Base-by-base conservation (phyloP, 139 green algal genomes). In the Yamagishiella unicocca region DNA sequence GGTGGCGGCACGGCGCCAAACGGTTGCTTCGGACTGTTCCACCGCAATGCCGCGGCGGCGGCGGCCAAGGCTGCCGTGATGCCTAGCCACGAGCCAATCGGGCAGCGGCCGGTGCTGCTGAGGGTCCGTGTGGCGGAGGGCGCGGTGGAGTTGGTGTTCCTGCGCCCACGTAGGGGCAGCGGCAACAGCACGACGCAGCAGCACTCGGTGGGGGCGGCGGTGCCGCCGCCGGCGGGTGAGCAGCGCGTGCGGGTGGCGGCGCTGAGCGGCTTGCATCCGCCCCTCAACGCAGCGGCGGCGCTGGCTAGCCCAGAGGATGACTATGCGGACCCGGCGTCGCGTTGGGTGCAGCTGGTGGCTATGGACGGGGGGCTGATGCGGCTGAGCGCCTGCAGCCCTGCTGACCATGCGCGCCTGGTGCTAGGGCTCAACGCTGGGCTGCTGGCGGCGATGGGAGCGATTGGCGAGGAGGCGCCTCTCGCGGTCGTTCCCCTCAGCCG, bases 261-360 rank as follows among this genome's bases (percentile, higher is more conserved):
- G 14, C 40, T 85, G 4, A 76, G 61, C 27, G 62, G 40, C 25
- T 3, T 85, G 58, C 79, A 75, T 24, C 79, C 79, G 4, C 53
- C 78, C 9, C 61, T 61, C 45, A 29, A 9, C 45, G 22, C 72
- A 25, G 33, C 72, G 25, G 43, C 42, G 21, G 72, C 17, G 0
- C 43, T 27, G 8, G 72, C 35, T 29, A 6, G 27, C 5, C 33
- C 27, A 3, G 40, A 73, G 24, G 77, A 84, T 27, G 75, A 83
- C 33, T 8, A 38, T 19, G 77, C 55, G 17, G 77, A 84, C 55
- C 55, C 77, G 24, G 6, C 46, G 38, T 58, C 37, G 10, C 42
- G 80, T 22, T 86, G 80, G 80, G 27, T 86, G 80, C 43, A 77
- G 80, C 43, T 86, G 54, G 80, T 86, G 80, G 33, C 27, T 4